These are phyloP conservation scores for Gonapodya sp. DNA, from an alignment of 192 early-diverging fungal genomes.

Conservation along the genomic window DNA sequence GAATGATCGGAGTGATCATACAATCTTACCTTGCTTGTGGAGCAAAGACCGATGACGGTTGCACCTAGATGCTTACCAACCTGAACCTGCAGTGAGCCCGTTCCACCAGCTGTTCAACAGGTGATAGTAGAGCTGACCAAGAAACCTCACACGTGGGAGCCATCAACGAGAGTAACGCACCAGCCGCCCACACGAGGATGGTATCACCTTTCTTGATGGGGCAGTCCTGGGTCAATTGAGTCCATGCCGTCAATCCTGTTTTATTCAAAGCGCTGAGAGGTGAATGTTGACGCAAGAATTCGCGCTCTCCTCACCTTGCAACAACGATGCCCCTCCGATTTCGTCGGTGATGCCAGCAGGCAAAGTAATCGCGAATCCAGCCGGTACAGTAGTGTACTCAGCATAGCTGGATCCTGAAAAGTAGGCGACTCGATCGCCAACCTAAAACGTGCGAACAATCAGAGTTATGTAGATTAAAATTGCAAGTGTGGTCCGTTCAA, in stretches of 20 bases:
- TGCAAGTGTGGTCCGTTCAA: too few relatives aligned
- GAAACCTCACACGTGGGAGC: too few relatives aligned
- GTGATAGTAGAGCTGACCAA: too few relatives aligned
- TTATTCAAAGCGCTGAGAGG: background rate
- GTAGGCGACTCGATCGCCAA: constrained; percentile 79
- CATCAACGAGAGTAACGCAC: background rate
- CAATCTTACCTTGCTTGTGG: background rate
- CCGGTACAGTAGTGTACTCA: constrained; percentile 51
- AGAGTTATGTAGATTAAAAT: background rate
- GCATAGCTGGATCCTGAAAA: constrained; percentile 55
- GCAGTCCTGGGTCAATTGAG: constrained; percentile 60
- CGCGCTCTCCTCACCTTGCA: constrained; percentile 49
- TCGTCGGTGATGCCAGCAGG: constrained; percentile 40
- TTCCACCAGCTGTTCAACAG: constrained; percentile 84
- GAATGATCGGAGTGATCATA: background rate
- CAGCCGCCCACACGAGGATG: constrained; percentile 48
- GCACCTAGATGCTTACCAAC: constrained; percentile 67
- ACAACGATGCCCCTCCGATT: constrained; percentile 47
- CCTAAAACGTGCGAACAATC: constrained; percentile 42
- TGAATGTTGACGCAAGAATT: constrained; percentile 8
- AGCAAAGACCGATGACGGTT: constrained; percentile 59
- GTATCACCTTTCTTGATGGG: constrained; percentile 60
- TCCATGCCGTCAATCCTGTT: constrained; percentile 60
- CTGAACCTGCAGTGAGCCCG: constrained; percentile 71
- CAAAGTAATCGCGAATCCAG: constrained; percentile 25